Base-by-base conservation (phyloP, 306 rosid genomes). In the Trifolium repens region DNA sequence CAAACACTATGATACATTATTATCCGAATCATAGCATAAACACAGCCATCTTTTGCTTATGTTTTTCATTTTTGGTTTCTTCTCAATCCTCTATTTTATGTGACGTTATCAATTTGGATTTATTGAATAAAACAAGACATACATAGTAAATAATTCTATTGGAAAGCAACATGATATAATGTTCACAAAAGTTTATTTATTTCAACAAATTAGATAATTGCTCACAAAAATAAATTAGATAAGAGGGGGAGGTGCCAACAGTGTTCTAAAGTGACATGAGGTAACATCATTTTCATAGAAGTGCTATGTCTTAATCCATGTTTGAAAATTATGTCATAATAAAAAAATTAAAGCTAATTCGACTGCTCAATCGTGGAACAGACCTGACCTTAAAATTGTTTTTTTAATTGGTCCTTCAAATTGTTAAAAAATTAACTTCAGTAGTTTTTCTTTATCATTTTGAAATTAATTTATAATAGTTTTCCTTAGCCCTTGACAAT, bases 231-330 rank as follows among this genome's bases (percentile, higher is more conserved):
- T 27, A 7, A 61, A 61, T 5, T 30, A 16, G 69, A 8, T 13
- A 10, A 39, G 44, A 15, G 52, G n/a, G 68, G 69, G 47, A 16
- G 70, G 32, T 39, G 50, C 30, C 75, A 42, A 59, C 32, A 54
- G 30, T 66, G 44, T 16, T 65, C 47, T 15, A 58, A 73, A 80
- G 78, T 39, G 75, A 52, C 69, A 64, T 44, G 53, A 67, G 27
- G 73, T 50, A 26, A 16, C 66, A 57, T 84, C 85, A 22, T 73
- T 77, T 68, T 84, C 87, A 80, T 77, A 44, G n/a, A 73, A 73
- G 66, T 58, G 35, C 8, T 24, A 58, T 26, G 64, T 58, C 64
- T 58, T 58, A 26, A 58, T 58, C 64, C 5, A 58, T 24, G 15
- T 58, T 58, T 58, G 64, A 58, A 58, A 58, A 39, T 39, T 39